phyloP scores from a whole-genome alignment of 139 green algal species.

The Spirogloea muscicola region DNA sequence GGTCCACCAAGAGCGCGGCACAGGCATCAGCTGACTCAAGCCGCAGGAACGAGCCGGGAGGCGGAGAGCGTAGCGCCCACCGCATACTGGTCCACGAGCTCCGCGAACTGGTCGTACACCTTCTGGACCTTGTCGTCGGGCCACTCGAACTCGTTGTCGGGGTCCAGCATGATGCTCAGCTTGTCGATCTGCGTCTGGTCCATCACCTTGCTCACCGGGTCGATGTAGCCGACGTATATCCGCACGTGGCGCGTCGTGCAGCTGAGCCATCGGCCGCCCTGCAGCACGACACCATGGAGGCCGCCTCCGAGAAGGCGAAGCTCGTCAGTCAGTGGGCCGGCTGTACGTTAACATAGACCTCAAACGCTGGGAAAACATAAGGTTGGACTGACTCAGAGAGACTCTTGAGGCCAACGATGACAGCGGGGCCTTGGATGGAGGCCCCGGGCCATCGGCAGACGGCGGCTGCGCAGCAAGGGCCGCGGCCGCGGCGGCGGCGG shows the following conservation, averaged over 20 bases:
- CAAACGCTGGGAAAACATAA: not conserved
- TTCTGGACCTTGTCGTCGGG: conserved; percentile 39
- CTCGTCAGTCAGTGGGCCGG: no score
- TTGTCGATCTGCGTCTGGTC: conserved; percentile 50
- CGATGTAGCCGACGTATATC: conserved; percentile 47
- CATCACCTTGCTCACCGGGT: conserved; percentile 36
- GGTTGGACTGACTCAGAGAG: not conserved
- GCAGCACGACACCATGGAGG: not conserved
- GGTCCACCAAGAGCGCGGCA: no score
- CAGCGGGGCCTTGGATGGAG: not conserved
- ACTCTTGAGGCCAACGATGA: not conserved
- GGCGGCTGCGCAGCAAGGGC: not conserved
- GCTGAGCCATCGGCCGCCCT: conserved; percentile 45
- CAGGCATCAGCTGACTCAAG: no score
- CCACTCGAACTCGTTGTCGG: conserved; percentile 53
- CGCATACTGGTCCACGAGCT: conserved; percentile 48
- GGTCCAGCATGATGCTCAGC: conserved; percentile 46
- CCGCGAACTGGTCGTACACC: conserved; percentile 50
- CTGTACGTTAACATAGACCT: not conserved
- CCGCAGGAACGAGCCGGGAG: not conserved
- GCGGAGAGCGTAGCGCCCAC: not conserved
- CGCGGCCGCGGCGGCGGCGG: not conserved
- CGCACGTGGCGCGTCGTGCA: conserved; percentile 45
- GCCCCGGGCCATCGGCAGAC: not conserved
- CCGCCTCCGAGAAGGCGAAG: not conserved